A percentile compares a stretch with the other conserved stretches of the same genome.
phyloP scores from a whole-genome alignment of 768 basidiomycete genomes.

The Termitomyces sp. region DNA sequence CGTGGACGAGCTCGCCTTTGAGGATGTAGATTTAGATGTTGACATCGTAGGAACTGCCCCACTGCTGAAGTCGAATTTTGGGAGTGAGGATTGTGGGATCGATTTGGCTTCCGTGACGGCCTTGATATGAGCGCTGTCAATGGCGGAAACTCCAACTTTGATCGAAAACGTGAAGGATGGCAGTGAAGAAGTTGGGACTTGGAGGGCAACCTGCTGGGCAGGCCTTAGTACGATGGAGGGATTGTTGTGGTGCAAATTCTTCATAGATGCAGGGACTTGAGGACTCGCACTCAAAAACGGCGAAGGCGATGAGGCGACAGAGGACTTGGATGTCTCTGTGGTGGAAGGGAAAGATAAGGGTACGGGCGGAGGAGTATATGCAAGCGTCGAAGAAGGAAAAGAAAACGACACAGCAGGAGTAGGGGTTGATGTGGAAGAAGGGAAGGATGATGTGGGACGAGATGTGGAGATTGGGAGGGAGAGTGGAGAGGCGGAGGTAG shows the following conservation, averaged over 20 bases:
- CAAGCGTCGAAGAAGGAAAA: not conserved
- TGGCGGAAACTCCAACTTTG: conserved; percentile 17
- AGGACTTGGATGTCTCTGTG: not conserved
- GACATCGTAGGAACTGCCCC: not conserved
- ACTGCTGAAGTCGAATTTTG: conserved; percentile 34
- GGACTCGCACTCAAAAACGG: not conserved
- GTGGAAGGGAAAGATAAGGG: not conserved
- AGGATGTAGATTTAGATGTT: not conserved
- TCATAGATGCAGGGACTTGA: not conserved
- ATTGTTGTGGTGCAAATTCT: not conserved
- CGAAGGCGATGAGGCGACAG: not conserved
- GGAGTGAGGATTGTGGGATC: conserved; percentile 40
- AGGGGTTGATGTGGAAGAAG: not conserved
- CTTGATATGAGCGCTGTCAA: conserved; percentile 19
- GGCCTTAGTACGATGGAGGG: not conserved
- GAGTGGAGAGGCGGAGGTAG: not conserved
- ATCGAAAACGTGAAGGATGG: conserved; percentile 34
- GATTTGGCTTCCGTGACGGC: conserved; percentile 35
- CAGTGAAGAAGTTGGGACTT: conserved; percentile 25
- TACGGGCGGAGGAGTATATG: not conserved
- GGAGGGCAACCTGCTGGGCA: conserved; percentile 29
- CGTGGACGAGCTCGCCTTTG: not conserved
- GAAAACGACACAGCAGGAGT: not conserved
- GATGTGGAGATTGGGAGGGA: not conserved
- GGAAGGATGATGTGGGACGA: not conserved